Base-by-base conservation (phyloP, 768 basidiomycete species). In the Phylloporus sp. region DNA sequence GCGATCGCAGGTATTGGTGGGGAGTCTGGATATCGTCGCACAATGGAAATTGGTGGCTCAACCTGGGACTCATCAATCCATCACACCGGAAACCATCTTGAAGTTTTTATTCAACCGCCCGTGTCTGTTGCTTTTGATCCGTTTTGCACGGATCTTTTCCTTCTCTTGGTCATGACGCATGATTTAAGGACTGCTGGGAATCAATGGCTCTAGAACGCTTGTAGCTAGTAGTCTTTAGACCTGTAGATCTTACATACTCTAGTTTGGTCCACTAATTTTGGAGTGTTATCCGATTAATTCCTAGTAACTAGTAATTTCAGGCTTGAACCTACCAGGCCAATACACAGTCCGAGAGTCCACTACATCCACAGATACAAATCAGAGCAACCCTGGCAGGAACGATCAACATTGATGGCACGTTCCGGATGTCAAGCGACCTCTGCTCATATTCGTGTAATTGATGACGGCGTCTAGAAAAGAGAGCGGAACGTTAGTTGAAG, bases 1-100 rank as follows among this genome's bases (percentile, higher is more conserved):
- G 80, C 1, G 69, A 70, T 34, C 66, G 70, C 47, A 71, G 73
- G 49, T 62, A 69, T 45, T 83, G 76, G 60, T 73, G 75, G 62
- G 80, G 80, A 2, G 45, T 63, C 34, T 69, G 67, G 68, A 53
- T 66, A 27, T 56, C 68, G 28, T 50, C 60, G 5, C 51, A 44
- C 6, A 66, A 77, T 40, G 60, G 71, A 4, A 66, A 69, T 5
- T 80, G 77, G 76, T 73, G 70, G 52, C 59, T 80, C 22, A 73
- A 75, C 45, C 62, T 84, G 52, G 76, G 73, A 28, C 64, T 82
- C 13, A 62, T 75, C 42, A 54, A 62, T 16, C 52, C 56, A 1
- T 45, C 51, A 0, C 61, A 54, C 13, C 62, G 62, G 2, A 27
- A 16, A 13, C 59, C 47, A 20, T 12, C 4, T 38, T 40, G 9